Evolutionary conservation across 1,284 basidiomycete species (phyloP).

Genomic region (Microbotryum lychnidis-dioicae): DNA sequence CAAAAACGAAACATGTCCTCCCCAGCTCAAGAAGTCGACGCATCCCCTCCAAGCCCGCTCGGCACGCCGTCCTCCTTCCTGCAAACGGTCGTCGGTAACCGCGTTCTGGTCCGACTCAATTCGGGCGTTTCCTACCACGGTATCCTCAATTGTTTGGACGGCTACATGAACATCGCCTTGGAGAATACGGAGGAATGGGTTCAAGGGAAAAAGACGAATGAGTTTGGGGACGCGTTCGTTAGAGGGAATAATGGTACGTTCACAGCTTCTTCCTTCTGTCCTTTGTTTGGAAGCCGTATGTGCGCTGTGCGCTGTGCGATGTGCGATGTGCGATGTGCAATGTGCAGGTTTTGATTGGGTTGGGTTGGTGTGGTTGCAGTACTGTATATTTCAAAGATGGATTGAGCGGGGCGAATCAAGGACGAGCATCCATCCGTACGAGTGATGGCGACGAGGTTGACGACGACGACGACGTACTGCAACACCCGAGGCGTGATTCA

Average conservation of each 20-base stretch:
- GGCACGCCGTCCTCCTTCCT: slow-evolving; percentile 33
- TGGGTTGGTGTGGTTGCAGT: neutral
- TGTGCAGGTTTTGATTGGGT: too few relatives aligned
- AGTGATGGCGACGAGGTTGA: too few relatives aligned
- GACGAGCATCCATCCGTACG: too few relatives aligned
- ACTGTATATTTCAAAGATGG: slow-evolving; percentile 13
- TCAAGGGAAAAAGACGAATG: slow-evolving; percentile 78
- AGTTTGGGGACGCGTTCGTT: slow-evolving; percentile 43
- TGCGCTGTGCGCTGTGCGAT: too few relatives aligned
- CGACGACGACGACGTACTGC: too few relatives aligned
- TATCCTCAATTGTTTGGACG: slow-evolving; percentile 90
- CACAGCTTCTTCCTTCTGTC: too few relatives aligned
- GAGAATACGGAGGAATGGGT: slow-evolving; percentile 96
- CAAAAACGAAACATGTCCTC: neutral
- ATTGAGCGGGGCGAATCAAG: too few relatives aligned
- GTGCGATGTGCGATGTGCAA: too few relatives aligned
- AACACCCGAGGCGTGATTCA: too few relatives aligned
- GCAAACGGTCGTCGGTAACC: slow-evolving; percentile 73
- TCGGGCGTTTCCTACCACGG: slow-evolving; percentile 94
- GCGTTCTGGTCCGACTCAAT: slow-evolving; percentile 86
- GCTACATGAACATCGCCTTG: slow-evolving; percentile 88
- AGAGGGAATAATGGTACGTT: slow-evolving; percentile 87
- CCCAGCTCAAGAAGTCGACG: neutral
- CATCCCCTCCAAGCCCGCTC: slow-evolving; percentile 1
- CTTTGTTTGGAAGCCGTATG: too few relatives aligned